Evolutionary conservation across 768 basidiomycete species (phyloP), one percentile per base, ranked within the genome.

Genomic region (Pleurotus cornucopiae): DNA sequence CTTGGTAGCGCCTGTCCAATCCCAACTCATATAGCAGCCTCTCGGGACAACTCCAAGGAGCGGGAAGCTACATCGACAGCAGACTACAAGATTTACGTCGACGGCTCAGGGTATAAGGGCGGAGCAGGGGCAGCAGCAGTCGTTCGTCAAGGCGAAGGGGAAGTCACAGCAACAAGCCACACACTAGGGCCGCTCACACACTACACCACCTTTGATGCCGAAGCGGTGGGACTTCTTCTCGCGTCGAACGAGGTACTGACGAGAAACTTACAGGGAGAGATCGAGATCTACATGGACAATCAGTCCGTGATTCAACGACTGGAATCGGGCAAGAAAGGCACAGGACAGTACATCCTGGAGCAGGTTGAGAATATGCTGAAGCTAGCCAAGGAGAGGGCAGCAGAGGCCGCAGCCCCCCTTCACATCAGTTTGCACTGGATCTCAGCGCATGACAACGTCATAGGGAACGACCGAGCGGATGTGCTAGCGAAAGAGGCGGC

Each of bases 141-240:
- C 4, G 11, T 16, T 3, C 4, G 16, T 40, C 12, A 40, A 5
- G 39, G 39, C 39, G 3, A 40, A 12, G 16, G 39, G 16, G 16
- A 40, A 16, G 3, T 40, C 12, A 5, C 12, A 12, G 39, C 11
- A 40, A 16, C 16, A 40, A 12, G 39, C 11, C 16, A 40, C 39
- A 40, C 11, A 16, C 39, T 40, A 40, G 39, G 16, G 39, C 12
- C 11, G 39, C 39, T 12, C 39, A 66, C 63, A 12, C 4, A 4
- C 4, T 21, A 21, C 21, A 21, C 21, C 4, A 21, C 21, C 21
- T 21, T 21, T 21, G 21, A 63, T 55, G 66, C 58, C 2, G 64
- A 40, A 40, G 39, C 39, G 4, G 39, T 40, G 11, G 39, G 39
- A 40, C 39, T 40, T 12, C 12, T 16, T 16, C 39, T 40, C 11